Base-by-base conservation (phyloP, 1,284 basidiomycete genomes). In the Singerocomus inundabilis region DNA sequence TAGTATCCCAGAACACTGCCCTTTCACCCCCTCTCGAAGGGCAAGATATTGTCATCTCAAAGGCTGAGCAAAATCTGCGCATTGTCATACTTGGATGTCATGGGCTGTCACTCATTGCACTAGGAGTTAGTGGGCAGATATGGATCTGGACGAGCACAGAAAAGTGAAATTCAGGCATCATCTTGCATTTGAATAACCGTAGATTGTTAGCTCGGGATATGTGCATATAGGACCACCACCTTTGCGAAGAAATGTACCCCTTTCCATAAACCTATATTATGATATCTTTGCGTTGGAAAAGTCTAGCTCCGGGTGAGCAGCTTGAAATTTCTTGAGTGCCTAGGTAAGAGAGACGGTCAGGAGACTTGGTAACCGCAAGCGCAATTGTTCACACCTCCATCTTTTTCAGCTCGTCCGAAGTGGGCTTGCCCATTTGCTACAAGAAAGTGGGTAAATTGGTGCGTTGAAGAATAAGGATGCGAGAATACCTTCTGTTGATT, bases 401-500 rank as follows among this genome's bases (percentile, higher is more conserved):
- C 73, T 94, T 94, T 75, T 91, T 91, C 53, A 91, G 59, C 62
- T 95, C 93, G 57, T 94, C 93, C 0, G 91, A 94, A 3, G 90
- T 93, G 7, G 93, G 96, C 64, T 93, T 93, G 55, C 95, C 95
- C 81, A 97, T 84, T 86, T 95, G 89, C 91, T 96, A 63, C 5
- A 49, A 44, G 36, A 43, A 37, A 31, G 30, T 5, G 13, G 47
- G 52, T 40, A 48, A 46, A 42, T 42, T 4, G 15, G 3, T 38
- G 24, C 2, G 15, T 26, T 1, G 7, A 34, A 31, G 1, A 31
- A 36, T 39, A 47, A 30, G 26, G 1, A 40, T 9, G 18, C 21
- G 24, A 42, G 48, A 62, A 41, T 64, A 89, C 93, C 79, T 93
- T 97, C 71, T 98, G 96, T 64, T 94, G 91, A 63, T 98, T 98